These are phyloP conservation scores for Naegleria fowleri DNA, from an alignment of 208 protist genomes.

Conservation along the genomic window DNA sequence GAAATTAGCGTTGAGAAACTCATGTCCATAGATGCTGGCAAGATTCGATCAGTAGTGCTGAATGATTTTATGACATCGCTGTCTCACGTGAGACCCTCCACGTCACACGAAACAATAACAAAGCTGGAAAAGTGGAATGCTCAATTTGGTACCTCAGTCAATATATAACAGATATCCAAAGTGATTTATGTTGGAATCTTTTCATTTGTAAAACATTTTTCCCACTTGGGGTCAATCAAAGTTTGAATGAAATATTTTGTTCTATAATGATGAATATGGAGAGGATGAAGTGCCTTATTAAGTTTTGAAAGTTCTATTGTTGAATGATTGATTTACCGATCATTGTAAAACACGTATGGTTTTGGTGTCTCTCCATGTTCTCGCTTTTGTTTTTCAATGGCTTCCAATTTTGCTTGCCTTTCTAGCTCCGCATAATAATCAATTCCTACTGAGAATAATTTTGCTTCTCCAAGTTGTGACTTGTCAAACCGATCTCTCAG, in stretches of 20 bases:
- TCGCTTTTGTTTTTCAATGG: neutral
- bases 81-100: neutral
- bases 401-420: neutral
- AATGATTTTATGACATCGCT: neutral
- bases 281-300: too few species aligned
- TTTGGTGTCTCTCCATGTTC: neutral
- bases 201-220: too few species aligned
- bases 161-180: neutral
- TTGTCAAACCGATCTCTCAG: neutral
- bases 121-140: constrained; percentile 9
- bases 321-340: too few species aligned
- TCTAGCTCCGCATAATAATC: neutral
- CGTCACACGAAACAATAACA: neutral
- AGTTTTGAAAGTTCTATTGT: too few species aligned
- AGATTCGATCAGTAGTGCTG: neutral
- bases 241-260: too few species aligned
- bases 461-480: neutral
- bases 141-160: neutral
- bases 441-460: neutral
- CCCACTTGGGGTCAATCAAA: too few species aligned
- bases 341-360: too few species aligned
- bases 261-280: too few species aligned
- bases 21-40: neutral
- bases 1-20: constrained; percentile 28
- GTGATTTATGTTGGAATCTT: too few species aligned